A percentile compares a stretch with the other conserved stretches of the same genome.
Evolutionary conservation across 2,329 filamentous ascomycete genomes (phyloP).

Genomic region (Alternaria brassicae): DNA sequence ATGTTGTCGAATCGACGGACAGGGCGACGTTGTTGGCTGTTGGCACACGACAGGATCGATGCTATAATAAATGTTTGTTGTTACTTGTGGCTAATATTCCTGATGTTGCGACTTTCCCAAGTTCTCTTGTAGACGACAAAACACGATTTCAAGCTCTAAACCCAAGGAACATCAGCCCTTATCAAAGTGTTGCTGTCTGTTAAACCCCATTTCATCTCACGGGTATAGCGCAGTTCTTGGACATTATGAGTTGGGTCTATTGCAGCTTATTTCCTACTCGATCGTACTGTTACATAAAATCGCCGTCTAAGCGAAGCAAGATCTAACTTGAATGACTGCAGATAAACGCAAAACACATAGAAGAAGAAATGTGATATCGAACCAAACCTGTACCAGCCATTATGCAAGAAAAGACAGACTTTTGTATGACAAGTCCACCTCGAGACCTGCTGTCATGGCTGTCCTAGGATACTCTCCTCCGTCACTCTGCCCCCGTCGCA

Average conservation of each 20-base stretch:
- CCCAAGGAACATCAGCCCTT: background rate
- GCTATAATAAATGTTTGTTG: background rate
- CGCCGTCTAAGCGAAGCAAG: conserved; percentile 31
- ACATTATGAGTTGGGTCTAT: conserved; percentile 39
- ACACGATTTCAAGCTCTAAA: background rate
- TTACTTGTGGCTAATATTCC: background rate
- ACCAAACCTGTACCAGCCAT: conserved; percentile 32
- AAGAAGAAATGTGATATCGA: conserved; percentile 25
- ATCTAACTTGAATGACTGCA: conserved; percentile 33
- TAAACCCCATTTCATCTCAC: background rate
- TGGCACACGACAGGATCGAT: background rate
- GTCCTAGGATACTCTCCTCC: conserved; percentile 38
- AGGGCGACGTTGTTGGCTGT: background rate
- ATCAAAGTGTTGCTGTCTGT: background rate
- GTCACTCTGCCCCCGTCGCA: conserved; percentile 8
- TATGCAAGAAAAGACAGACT: conserved; percentile 44
- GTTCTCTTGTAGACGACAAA: no score
- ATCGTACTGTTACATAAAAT: conserved; percentile 42
- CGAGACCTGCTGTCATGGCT: conserved; percentile 28
- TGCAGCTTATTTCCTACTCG: conserved; percentile 37
- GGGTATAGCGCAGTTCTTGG: background rate
- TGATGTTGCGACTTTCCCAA: background rate
- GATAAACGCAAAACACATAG: conserved; percentile 37
- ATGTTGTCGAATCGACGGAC: background rate
- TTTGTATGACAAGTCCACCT: conserved; percentile 24